phyloP scores from a whole-genome alignment of 2,329 filamentous ascomycete species.

The Hymenotorrendiella dingleyae region DNA sequence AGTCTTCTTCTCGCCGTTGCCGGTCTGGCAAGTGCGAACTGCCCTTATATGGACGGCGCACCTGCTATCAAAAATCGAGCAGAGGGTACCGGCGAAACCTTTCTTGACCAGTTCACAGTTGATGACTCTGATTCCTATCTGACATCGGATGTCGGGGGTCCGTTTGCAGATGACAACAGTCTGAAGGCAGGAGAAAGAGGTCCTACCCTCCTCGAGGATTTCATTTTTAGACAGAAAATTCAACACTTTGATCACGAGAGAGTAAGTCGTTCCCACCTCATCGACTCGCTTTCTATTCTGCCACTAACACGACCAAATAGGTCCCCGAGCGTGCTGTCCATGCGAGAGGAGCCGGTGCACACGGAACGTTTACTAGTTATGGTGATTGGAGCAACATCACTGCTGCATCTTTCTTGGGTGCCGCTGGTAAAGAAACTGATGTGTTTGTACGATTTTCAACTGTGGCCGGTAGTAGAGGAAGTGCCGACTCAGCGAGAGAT shows the following conservation, averaged over 20 bases:
- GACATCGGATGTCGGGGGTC: constrained; percentile 62
- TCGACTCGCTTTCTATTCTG: not conserved
- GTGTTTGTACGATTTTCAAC: constrained; percentile 70
- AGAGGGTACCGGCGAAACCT: not conserved
- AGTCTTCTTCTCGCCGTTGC: constrained; percentile 10
- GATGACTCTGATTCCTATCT: constrained; percentile 49
- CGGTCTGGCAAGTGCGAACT: constrained; percentile 32
- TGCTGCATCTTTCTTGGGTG: constrained; percentile 55
- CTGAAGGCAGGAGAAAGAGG: constrained; percentile 60
- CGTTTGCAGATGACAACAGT: constrained; percentile 60
- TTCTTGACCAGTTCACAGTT: constrained; percentile 8
- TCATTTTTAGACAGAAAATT: constrained; percentile 66
- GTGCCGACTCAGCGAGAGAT: constrained; percentile 64
- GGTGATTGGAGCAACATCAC: constrained; percentile 63
- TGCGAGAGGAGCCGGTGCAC: constrained; percentile 62
- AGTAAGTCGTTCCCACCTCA: constrained; percentile 33
- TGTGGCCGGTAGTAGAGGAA: constrained; percentile 63
- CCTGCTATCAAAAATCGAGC: constrained; percentile 14
- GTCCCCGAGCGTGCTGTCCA: constrained; percentile 60
- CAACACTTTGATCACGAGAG: constrained; percentile 65
- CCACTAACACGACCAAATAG: too few relatives aligned
- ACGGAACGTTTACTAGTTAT: constrained; percentile 64
- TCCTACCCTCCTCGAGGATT: constrained; percentile 66
- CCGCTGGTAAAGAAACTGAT: constrained; percentile 53
- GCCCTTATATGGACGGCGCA: constrained; percentile 36